phyloP scores from a whole-genome alignment of 2,329 filamentous ascomycete species.

The Stagonosporopsis rhizophila region DNA sequence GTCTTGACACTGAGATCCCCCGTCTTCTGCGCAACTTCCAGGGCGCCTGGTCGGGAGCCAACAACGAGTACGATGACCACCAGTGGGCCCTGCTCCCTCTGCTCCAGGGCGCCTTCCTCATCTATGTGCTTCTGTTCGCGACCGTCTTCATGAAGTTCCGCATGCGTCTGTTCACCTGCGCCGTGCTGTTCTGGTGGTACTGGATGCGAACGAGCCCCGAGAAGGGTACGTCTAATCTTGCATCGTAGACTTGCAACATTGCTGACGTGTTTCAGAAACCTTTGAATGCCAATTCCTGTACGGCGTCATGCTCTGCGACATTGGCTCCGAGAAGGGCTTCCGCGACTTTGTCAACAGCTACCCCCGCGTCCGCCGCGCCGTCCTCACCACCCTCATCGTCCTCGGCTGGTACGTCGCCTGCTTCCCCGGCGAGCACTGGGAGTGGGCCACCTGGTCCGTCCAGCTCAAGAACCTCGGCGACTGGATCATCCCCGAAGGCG shows the following conservation, averaged over 20 bases:
- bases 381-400: constrained; percentile 50
- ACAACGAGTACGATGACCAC: constrained; percentile 62
- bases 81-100: constrained; percentile 63
- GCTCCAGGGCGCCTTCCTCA: constrained; percentile 59
- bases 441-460: constrained; percentile 59
- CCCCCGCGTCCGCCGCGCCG: constrained; percentile 48
- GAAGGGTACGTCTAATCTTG: constrained; percentile 50
- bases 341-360: constrained; percentile 54
- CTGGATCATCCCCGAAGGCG: constrained; percentile 58
- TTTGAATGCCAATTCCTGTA: constrained; percentile 62
- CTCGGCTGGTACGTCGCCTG: constrained; percentile 58
- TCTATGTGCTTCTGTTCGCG: constrained; percentile 58
- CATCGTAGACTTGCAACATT: neutral
- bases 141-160: constrained; percentile 58
- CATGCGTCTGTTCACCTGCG: constrained; percentile 56
- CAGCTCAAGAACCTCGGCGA: constrained; percentile 51
- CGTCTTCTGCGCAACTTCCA: constrained; percentile 57
- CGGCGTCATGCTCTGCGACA: constrained; percentile 60
- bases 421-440: constrained; percentile 59
- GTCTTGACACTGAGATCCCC: constrained; percentile 55
- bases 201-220: constrained; percentile 55
- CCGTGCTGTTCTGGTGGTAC: constrained; percentile 58
- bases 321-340: constrained; percentile 56
- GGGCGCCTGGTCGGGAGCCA: constrained; percentile 59
- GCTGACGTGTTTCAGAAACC: constrained; percentile 53